Percentiles rank a stretch among this genome's conserved stretches.
phyloP scores from a whole-genome alignment of 202 grass and related monocot species.

The Musa balbisiana region DNA sequence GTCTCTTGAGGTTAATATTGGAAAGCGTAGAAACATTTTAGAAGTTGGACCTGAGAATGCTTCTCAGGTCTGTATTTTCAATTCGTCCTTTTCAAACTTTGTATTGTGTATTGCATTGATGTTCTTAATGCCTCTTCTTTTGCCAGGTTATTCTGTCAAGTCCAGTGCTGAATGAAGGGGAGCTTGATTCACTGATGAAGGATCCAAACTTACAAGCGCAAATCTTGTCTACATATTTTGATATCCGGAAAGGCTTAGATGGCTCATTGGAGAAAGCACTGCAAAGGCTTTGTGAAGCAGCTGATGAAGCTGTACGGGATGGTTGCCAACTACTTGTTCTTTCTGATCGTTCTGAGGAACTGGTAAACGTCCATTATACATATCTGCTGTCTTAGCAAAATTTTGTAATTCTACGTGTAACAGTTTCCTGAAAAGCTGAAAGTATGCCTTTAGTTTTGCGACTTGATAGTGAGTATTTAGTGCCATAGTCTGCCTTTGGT shows the following conservation, averaged over 20 bases:
- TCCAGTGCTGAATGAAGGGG: constrained; percentile 95
- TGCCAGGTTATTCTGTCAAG: constrained; percentile 85
- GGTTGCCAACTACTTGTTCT: constrained; percentile 94
- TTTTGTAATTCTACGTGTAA: not conserved
- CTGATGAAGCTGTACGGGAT: constrained; percentile 88
- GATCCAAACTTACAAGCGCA: constrained; percentile 71
- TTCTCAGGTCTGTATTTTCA: constrained; percentile 57
- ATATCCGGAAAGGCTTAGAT: constrained; percentile 92
- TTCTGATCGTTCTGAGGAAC: constrained; percentile 83
- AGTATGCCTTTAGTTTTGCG: too few species aligned
- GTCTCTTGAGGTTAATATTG: constrained; percentile 99
- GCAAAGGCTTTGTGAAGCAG: constrained; percentile 74
- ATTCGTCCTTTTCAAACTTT: constrained; percentile 11
- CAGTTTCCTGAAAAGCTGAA: too few species aligned
- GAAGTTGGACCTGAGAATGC: constrained; percentile 91
- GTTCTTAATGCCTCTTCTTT: constrained; percentile 22
- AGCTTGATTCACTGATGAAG: constrained; percentile 76
- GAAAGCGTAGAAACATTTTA: constrained; percentile 90
- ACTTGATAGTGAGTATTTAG: too few species aligned
- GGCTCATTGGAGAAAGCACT: constrained; percentile 74
- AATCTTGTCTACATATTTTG: constrained; percentile 75
- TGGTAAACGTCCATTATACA: constrained; percentile 47
- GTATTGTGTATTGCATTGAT: not conserved
- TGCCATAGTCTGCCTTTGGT: too few species aligned
- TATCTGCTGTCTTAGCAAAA: constrained; percentile 15